A percentile compares a stretch with the other conserved stretches of the same genome.
Evolutionary conservation across 2,329 filamentous ascomycete genomes (phyloP).

Genomic region (Leptographium wingfieldii): DNA sequence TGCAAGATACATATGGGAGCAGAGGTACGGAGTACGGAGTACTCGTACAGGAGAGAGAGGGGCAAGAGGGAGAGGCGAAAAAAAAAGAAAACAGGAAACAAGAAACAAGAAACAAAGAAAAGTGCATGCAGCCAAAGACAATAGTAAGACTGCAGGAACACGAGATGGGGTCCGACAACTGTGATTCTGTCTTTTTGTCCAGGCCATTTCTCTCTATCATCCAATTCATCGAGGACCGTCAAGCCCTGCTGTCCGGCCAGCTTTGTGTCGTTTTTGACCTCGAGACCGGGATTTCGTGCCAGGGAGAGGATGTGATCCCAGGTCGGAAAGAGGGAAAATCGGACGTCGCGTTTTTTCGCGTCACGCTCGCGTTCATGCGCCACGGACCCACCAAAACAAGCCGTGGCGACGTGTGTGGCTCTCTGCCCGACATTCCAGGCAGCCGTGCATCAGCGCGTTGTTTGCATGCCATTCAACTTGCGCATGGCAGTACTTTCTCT

Average conservation of each 20-base stretch:
- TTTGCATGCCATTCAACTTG: too few species aligned
- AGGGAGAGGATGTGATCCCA: background rate
- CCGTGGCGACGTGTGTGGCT: background rate
- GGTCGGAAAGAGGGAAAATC: background rate
- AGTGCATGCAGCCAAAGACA: background rate
- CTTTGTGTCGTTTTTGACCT: background rate
- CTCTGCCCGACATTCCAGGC: background rate
- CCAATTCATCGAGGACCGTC: background rate
- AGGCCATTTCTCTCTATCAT: background rate
- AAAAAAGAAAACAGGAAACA: background rate
- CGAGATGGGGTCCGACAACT: background rate
- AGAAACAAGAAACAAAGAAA: background rate
- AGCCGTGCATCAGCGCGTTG: background rate
- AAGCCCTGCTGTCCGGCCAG: background rate
- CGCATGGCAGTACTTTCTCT: background rate
- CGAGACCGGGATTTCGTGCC: too few species aligned
- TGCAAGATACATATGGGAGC: too few species aligned
- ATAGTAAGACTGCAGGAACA: background rate
- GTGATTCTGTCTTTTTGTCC: background rate
- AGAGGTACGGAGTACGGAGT: too few species aligned
- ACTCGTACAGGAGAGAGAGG: background rate
- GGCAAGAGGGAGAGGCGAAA: background rate
- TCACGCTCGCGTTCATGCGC: constrained; percentile 6
- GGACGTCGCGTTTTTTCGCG: constrained; percentile 12
- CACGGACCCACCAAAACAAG: background rate